Base-by-base conservation (phyloP, 2,329 filamentous ascomycete genomes). In the Curvularia hawaiiensis region DNA sequence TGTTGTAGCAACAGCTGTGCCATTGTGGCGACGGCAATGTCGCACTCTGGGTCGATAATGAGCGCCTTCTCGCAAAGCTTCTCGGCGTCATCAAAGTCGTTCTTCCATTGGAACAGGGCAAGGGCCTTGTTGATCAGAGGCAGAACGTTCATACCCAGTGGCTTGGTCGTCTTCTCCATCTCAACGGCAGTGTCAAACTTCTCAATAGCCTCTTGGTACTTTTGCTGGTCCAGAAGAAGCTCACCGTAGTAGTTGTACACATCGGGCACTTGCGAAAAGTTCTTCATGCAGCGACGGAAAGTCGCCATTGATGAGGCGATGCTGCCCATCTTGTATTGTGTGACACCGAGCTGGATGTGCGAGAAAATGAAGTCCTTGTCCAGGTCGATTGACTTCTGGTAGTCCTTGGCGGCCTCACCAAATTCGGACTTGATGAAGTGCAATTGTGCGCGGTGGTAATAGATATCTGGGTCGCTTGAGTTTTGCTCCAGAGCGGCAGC, bases 161-260 rank as follows among this genome's bases (percentile, higher is more conserved):
- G 93, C 82, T 96, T 96, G 64, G 88, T 89, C 78, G 91, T 88
- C 83, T 95, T 96, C 85, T 99, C 95, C 89, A 98, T 94, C 75
- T 98, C 93, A 65, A 98, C 93, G n/a, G 95, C 95, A 26, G 89
- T 95, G 77, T 99, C 95, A 72, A 99, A 99, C 80, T 97, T 97
- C 81, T 97, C 91, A 63, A 99, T 92, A 26, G 95, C 95, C 77
- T 99, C 94, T 58, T 91, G 84, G 79, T 89, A 98, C 79, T 97
- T 97, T 79, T 92, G 89, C 82, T 98, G 95, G 82, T 99, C 95
- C 52, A 99, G 88, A 56, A 99, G 85, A 55, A 99, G 85, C 82
- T 99, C 95, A 71, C 95, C 95, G 73, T 97, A 98, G 85, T 99
- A 99, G 85, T 99, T 99, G 85, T 98, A 99, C 40, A 98, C 95